These are phyloP conservation scores for Malassezia caprae DNA, from an alignment of 1,284 basidiomycete genomes.

Conservation along the genomic window DNA sequence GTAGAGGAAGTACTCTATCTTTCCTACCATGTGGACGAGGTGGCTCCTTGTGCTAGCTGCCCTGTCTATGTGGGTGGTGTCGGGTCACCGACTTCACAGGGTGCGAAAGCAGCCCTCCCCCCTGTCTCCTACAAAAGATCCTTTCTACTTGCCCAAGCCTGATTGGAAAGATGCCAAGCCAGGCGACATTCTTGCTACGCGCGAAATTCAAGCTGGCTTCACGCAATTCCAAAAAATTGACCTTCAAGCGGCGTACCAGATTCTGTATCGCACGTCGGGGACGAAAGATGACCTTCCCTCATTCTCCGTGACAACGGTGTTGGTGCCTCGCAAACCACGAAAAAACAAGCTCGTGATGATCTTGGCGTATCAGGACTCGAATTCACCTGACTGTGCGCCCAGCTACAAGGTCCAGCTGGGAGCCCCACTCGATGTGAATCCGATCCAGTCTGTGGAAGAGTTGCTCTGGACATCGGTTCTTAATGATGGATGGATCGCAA, in stretches of 20 bases:
- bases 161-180: conserved; percentile 15
- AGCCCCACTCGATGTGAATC: conserved; percentile 3
- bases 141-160: conserved; percentile 11
- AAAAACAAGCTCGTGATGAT: conserved; percentile 12
- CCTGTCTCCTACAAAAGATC: conserved; percentile 6
- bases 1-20: not conserved
- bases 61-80: not conserved
- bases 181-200: conserved; percentile 8
- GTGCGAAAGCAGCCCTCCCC: not conserved
- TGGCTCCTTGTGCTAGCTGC: not conserved
- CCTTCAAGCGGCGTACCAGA: conserved; percentile 23
- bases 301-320: conserved; percentile 9
- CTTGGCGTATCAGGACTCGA: conserved; percentile 16
- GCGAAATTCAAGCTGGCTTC: conserved; percentile 10
- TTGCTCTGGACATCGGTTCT: conserved; percentile 15
- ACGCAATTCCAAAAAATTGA: conserved; percentile 21
- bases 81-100: not conserved
- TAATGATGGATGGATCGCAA: conserved; percentile 33
- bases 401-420: conserved; percentile 17
- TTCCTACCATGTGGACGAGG: not conserved
- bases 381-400: conserved; percentile 11
- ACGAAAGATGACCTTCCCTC: not conserved
- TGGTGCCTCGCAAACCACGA: conserved; percentile 13
- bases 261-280: conserved; percentile 26
- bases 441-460: conserved; percentile 14